Evolutionary conservation across 345 rosid genomes (phyloP), one percentile per base, ranked within the genome.

Genomic region (Iberis pinnata): DNA sequence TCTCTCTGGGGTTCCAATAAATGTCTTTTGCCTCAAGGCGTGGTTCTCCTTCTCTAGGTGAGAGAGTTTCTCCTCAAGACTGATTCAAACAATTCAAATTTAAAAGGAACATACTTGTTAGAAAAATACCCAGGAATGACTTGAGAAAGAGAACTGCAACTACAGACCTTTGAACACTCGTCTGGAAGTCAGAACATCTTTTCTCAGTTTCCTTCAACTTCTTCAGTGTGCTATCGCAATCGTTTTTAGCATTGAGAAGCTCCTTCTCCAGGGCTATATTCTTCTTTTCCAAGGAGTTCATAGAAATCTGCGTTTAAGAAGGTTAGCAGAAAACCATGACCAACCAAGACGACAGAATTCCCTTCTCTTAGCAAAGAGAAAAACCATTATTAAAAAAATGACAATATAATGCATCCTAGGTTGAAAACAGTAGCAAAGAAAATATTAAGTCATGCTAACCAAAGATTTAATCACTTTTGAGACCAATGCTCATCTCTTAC

Each of bases 41-140:
- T 68, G 92, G 74, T 88, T 90, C 73, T 90, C 98, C 60, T 83
- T 80, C 67, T 90, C 98, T 48, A 80, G 12, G 60, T 65, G 80
- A 26, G 86, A 72, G 49, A 88, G 81, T 74, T 80, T 90, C 67
- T 76, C 76, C 73, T 77, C 89, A 37, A 87, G 83, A 56, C 96
- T 87, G 64, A 61, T 51, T 43, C 35, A 12, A 58, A 27, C 49
- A 42, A 47, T 7, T 41, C 41, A 42, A 55, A 29, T 15, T 18
- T 36, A 18, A 9, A 19, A 36, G 18, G n/a, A 45, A 43, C 11
- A 26, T 15, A 22, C 31, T 16, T 20, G 36, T 46, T 18, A 24
- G 43, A 51, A 16, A 43, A 27, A 43, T 41, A 58, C 13, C 44
- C 39, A 42, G 14, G 49, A 19, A 16, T 39, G 56, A 15, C 51